These are phyloP conservation scores for Amylostereum areolatum DNA, from an alignment of 1,284 basidiomycete species.

Conservation along the genomic window DNA sequence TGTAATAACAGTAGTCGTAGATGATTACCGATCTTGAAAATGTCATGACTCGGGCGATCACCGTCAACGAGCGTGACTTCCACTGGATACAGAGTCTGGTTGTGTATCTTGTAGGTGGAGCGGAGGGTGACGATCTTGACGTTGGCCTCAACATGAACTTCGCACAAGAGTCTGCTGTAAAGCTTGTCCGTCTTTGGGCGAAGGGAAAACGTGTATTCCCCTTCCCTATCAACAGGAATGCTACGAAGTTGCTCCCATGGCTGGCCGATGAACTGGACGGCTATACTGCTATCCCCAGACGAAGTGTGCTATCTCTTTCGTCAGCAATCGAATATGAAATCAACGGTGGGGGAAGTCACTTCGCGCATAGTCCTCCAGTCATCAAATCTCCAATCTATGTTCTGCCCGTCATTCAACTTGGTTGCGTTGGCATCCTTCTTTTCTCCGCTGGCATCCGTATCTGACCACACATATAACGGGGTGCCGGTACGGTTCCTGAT, in stretches of 20 bases:
- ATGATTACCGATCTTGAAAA: conserved; percentile 74
- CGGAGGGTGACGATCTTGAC: conserved; percentile 95
- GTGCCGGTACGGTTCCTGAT: conserved; percentile 91
- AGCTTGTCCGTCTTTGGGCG: conserved; percentile 77
- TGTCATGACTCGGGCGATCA: conserved; percentile 69
- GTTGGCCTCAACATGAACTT: conserved; percentile 88
- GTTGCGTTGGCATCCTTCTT: conserved; percentile 41
- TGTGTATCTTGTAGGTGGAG: conserved; percentile 92
- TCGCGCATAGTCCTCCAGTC: conserved; percentile 95
- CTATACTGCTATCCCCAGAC: conserved; percentile 77
- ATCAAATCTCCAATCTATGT: conserved; percentile 94
- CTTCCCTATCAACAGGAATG: conserved; percentile 92
- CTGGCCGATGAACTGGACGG: conserved; percentile 81
- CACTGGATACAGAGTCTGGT: conserved; percentile 87
- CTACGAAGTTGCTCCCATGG: conserved; percentile 89
- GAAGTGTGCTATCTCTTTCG: conserved; percentile 62
- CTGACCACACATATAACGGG: conserved; percentile 77
- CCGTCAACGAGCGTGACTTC: conserved; percentile 91
- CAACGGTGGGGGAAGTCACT: conserved; percentile 36
- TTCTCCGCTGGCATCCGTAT: conserved; percentile 49
- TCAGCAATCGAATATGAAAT: conserved; percentile 1
- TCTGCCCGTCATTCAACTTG: conserved; percentile 68
- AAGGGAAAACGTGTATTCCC: conserved; percentile 86
- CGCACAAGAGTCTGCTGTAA: conserved; percentile 82
- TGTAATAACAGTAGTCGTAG: too few relatives aligned